These are phyloP conservation scores for Cryptococcus sp. DNA, from an alignment of 1,284 basidiomycete genomes.

Conservation along the genomic window DNA sequence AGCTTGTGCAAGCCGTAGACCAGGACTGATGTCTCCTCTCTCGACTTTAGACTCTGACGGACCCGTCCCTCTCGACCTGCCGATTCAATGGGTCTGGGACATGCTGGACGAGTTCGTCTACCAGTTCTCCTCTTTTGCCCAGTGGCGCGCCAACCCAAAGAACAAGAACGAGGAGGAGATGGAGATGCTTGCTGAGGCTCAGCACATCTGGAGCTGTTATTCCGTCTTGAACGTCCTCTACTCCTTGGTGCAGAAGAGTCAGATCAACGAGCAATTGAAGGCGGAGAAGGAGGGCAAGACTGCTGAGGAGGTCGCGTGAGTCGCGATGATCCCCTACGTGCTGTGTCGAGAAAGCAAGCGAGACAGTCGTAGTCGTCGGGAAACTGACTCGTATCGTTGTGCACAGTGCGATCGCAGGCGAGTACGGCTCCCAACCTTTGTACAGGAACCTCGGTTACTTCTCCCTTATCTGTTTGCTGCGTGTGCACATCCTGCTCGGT, in stretches of 20 bases:
- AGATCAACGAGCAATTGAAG: constrained; percentile 88
- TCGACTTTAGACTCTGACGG: constrained; percentile 75
- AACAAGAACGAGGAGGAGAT: constrained; percentile 89
- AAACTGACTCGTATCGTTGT: no score
- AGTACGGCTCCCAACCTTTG: constrained; percentile 84
- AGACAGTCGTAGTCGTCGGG: no score
- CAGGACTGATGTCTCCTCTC: neutral
- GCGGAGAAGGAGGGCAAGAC: constrained; percentile 79
- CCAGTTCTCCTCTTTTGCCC: constrained; percentile 95
- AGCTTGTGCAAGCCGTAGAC: neutral
- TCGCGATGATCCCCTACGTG: no score
- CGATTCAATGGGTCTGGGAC: constrained; percentile 97
- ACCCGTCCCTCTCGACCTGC: constrained; percentile 86
- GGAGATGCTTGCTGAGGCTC: constrained; percentile 69
- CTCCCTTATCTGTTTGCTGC: constrained; percentile 89
- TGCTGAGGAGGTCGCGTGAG: constrained; percentile 71
- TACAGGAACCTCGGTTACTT: constrained; percentile 99
- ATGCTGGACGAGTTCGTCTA: constrained; percentile 99
- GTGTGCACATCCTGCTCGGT: constrained; percentile 92
- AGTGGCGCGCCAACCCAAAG: constrained; percentile 82
- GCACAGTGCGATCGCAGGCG: constrained; percentile 70
- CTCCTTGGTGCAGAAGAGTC: constrained; percentile 94
- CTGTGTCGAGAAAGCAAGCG: no score
- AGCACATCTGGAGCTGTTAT: constrained; percentile 93
- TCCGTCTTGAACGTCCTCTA: constrained; percentile 97